Base-by-base conservation (phyloP, 176 grass and related monocot genomes). In the Tillandsia fasciculata region DNA sequence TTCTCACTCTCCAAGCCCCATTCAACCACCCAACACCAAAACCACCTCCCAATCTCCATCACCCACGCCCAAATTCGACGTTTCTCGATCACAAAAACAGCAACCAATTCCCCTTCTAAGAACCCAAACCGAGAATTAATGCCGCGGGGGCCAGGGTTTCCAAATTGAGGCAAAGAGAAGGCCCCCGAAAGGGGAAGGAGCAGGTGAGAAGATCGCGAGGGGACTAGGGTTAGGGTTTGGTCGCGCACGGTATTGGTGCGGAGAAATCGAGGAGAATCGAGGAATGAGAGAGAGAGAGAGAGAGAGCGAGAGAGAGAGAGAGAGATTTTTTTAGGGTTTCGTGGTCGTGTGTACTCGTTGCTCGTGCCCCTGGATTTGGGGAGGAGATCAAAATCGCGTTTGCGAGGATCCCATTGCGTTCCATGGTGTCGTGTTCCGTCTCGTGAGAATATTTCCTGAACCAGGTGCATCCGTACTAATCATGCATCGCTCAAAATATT, bases 141-240 rank as follows among this genome's bases (percentile, higher is more conserved):
- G 56, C 56, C 56, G 56, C 56, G 17, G 56, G 56, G 22, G 33
- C 56, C 56, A 61, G 56, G 56, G n/a, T 20, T 61, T 61, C 56
- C 56, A 61, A 61, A 42, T n/a, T 23, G 56, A 61, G 56, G 17
- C 56, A 61, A 20, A 20, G 56, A 22, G 56, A 22, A 5, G 22
- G 15, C 56, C 56, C 56, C 33, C 3, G 4, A 9, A 23, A 22
- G 10, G 15, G 56, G 17, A 61, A 22, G 56, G 17, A 61, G 13
- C 15, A 22, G 56, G 56, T 61, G 56, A 20, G 8, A 42, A 42
- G 56, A 61, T 61, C 56, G 17, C 8, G 56, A 61, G 15, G 56
- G 56, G 56, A 20, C 9, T 18, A 61, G n/a, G 15, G 17, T 61
- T 61, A 9, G 56, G 56, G 22, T 61, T 61, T 61, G 56, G 56